These are phyloP conservation scores for Hordeum pubiflorum DNA, from an alignment of 202 grass and related monocot genomes.

Conservation along the genomic window DNA sequence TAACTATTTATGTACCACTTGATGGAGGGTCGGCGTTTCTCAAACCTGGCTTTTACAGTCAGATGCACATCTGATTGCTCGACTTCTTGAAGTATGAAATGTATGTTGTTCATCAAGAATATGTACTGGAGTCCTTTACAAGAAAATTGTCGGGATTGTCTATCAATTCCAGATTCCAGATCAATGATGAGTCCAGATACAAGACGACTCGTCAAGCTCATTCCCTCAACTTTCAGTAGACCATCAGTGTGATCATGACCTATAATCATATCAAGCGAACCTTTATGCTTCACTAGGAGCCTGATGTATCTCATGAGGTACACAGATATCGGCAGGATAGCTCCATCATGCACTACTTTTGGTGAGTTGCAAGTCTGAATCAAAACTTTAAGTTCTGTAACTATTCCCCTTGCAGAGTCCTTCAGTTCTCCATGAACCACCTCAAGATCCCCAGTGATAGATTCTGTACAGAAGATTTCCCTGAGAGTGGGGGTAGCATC, in stretches of 20 bases:
- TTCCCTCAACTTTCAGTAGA: background rate
- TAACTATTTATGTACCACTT: conserved; percentile 1
- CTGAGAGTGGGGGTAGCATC: background rate
- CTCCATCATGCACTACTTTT: background rate
- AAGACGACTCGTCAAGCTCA: background rate
- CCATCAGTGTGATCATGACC: background rate
- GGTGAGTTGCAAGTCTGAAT: background rate
- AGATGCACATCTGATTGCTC: conserved; percentile 8
- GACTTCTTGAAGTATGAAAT: conserved; percentile 30
- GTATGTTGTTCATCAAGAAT: conserved; percentile 25
- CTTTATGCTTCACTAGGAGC: conserved; percentile 20
- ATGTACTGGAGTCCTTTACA: conserved; percentile 11
- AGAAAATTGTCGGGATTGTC: background rate
- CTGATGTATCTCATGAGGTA: conserved; percentile 35
- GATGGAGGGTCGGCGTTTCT: background rate
- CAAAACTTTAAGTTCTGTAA: background rate
- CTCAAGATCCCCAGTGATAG: background rate
- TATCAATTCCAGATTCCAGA: background rate
- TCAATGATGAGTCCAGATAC: background rate
- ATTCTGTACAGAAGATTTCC: background rate
- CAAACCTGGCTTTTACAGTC: background rate
- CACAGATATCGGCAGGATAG: background rate
- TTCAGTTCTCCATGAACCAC: background rate
- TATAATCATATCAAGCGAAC: conserved; percentile 26
- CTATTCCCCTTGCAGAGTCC: background rate